phyloP scores from a whole-genome alignment of 306 rosid genomes.

The Prunus dulcis region DNA sequence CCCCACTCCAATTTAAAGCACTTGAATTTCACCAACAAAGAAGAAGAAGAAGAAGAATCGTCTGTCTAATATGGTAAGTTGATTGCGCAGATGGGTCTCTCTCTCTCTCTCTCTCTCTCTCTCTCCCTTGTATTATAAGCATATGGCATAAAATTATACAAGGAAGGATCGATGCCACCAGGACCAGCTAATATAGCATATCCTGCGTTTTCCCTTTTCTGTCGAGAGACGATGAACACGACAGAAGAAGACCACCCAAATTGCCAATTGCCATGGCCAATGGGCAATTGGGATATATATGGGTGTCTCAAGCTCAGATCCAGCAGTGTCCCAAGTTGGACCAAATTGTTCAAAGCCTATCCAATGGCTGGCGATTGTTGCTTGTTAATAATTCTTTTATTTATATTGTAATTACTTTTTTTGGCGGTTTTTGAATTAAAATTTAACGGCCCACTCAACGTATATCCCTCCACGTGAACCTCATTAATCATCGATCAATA shows the following conservation, averaged over 20 bases:
- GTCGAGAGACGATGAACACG: not conserved
- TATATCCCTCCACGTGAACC: too few relatives aligned
- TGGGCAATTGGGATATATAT: not conserved
- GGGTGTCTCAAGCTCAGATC: not conserved
- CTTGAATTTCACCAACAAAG: not conserved
- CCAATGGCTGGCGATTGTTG: too few relatives aligned
- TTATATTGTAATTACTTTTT: too few relatives aligned
- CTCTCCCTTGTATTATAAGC: too few relatives aligned
- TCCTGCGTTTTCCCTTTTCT: not conserved
- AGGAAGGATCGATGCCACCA: not conserved
- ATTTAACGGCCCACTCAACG: too few relatives aligned
- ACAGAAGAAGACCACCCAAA: conserved; percentile 10
- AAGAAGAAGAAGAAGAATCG: not conserved
- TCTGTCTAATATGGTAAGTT: not conserved
- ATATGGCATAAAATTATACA: too few relatives aligned
- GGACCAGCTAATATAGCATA: not conserved
- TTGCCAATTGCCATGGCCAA: not conserved
- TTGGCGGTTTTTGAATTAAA: too few relatives aligned
- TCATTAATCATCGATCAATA: too few relatives aligned
- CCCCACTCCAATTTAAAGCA: not conserved
- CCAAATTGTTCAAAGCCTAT: too few relatives aligned
- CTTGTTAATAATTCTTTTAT: too few relatives aligned
- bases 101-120: not conserved
- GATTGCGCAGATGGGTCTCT: not conserved
- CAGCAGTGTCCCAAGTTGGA: not conserved